Evolutionary conservation across 169 alveolate genomes (phyloP).

Genomic region (Eimeria acervulina): DNA sequence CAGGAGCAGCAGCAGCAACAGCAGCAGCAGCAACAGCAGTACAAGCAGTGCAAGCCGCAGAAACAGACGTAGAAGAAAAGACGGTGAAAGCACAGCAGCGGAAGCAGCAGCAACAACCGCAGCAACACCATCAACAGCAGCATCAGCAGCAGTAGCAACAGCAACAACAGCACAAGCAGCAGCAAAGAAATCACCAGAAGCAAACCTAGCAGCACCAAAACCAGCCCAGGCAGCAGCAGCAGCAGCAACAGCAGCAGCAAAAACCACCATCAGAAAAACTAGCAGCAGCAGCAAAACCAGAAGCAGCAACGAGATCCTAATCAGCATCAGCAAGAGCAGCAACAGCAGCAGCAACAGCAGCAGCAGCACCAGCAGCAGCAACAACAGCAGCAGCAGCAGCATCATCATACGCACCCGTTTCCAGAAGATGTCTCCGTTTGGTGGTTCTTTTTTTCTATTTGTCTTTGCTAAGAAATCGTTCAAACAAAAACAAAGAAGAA

Average conservation of each 20-base stretch:
- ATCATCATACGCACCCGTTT: not conserved
- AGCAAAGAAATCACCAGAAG: too few species aligned
- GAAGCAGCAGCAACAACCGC: not conserved
- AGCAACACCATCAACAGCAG: not conserved
- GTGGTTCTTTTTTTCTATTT: constrained; percentile 44
- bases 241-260: not conserved
- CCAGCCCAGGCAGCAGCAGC: not conserved
- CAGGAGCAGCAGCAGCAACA: too few species aligned
- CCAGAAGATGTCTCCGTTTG: constrained; percentile 76
- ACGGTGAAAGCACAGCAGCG: too few species aligned
- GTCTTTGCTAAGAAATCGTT: constrained; percentile 37
- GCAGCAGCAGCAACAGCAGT: not conserved
- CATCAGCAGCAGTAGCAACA: not conserved
- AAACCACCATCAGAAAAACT: not conserved
- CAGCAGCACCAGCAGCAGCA: constrained; percentile 18
- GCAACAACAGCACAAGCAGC: constrained; percentile 11
- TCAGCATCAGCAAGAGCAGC: not conserved
- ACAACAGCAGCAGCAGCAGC: not conserved
- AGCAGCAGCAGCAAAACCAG: not conserved
- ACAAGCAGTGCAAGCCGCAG: not conserved
- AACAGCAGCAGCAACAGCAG: not conserved
- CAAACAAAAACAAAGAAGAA: constrained; percentile 19
- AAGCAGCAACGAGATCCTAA: not conserved
- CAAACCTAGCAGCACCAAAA: not conserved
- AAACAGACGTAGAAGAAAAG: not conserved